A percentile compares a stretch with the other conserved stretches of the same genome.
phyloP scores from a whole-genome alignment of 257 asterid genomes.

The Capsicum rhomboideum region DNA sequence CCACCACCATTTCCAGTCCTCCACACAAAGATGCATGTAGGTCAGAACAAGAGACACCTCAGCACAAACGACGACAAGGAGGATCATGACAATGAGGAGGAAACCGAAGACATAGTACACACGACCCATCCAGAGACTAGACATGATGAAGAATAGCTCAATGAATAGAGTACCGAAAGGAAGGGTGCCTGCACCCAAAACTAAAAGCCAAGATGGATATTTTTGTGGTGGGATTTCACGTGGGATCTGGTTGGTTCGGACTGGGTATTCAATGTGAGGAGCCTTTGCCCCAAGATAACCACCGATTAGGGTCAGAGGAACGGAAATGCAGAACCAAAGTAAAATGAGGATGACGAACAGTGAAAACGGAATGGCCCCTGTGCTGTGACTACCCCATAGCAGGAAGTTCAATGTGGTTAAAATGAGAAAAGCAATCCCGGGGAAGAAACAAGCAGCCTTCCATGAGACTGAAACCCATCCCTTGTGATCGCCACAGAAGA shows the following conservation, averaged over 20 bases:
- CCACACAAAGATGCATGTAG: conserved; percentile 88
- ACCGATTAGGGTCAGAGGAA: conserved; percentile 73
- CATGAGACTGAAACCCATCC: conserved; percentile 89
- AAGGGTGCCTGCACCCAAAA: conserved; percentile 89
- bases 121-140: conserved; percentile 89
- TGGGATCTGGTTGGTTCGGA: conserved; percentile 75
- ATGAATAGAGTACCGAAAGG: conserved; percentile 94
- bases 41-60: conserved; percentile 87
- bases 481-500: conserved; percentile 51
- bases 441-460: conserved; percentile 85
- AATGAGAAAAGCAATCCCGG: conserved; percentile 62
- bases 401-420: conserved; percentile 62
- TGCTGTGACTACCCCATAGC: conserved; percentile 88
- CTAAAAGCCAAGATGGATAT: conserved; percentile 87
- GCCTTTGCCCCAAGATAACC: conserved; percentile 77
- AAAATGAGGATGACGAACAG: conserved; percentile 54
- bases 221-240: conserved; percentile 82
- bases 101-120: conserved; percentile 86
- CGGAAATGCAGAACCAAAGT: conserved; percentile 86
- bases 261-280: conserved; percentile 73
- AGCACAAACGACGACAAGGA: conserved; percentile 72
- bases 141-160: conserved; percentile 90
- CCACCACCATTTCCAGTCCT: conserved; percentile 99
- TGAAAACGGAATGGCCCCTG: conserved; percentile 84
- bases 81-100: conserved; percentile 55